Base-by-base conservation (phyloP, 2,329 filamentous ascomycete species). In the Teratosphaeria viscida region DNA sequence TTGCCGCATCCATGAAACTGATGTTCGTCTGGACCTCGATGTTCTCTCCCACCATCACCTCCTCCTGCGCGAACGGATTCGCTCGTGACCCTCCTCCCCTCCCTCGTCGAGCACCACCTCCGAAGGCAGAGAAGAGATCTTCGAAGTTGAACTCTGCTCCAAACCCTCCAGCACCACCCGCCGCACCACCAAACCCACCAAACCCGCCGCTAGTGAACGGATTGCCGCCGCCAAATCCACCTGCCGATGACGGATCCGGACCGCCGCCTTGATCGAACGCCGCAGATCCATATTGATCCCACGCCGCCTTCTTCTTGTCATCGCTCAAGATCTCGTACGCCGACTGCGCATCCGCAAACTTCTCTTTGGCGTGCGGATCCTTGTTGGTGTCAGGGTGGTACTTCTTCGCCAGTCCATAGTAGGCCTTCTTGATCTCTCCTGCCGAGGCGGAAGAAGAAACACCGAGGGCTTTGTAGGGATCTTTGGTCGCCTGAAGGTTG, bases 311-410 rank as follows among this genome's bases (percentile, higher is more conserved):
- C 82, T 97, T 99, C 75, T 95, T 87, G 3, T 92, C 82, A 71
- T 99, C 94, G 54, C 90, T 95, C 7, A 99, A 80, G 52, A 96
- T 81, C 74, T 99, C 94, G 76, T 99, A 99, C 27, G 94, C 90
- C 35, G 88, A 84, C 74, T 99, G 94, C 58, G 95, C 90, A 67
- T 96, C 92, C 64, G 87, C 83, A 70, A 99, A 99, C 69, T 89
- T 92, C 68, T 97, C 94, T 73, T 97, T 97, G 39, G 94, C 92
- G n/a, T 79, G 82, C 2, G 89, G 75, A 67, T 97, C 94, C 74
- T 97, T 97, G 80, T 97, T 99, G 39, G 94, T 97, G 73, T 99
- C 94, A 8, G 94, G 94, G 70, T 99, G 94, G 73, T 85, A 99
- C 72, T 97, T 99, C 76, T 99, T 99, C 23, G 94, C 94, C 61